Percentiles rank a stretch among this genome's conserved stretches.
Evolutionary conservation across 2,329 filamentous ascomycete species (phyloP).

Genomic region (Cladophialophora immunda): DNA sequence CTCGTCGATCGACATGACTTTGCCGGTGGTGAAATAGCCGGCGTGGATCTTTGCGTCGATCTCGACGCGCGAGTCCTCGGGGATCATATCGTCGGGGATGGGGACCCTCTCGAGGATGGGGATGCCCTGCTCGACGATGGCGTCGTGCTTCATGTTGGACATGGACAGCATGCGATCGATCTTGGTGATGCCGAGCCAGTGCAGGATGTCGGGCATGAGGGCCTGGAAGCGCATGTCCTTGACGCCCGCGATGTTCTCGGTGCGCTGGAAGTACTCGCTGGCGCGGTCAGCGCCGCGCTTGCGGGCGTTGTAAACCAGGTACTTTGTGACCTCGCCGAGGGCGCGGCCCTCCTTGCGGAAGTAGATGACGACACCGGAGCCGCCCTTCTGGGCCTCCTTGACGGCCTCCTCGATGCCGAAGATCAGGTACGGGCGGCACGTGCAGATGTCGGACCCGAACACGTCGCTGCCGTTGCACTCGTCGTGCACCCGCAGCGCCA

Average conservation of each 20-base stretch:
- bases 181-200: constrained; percentile 98
- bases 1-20: constrained; percentile 87
- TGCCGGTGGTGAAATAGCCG: constrained; percentile 85
- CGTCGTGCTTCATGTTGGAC: constrained; percentile 76
- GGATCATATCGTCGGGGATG: constrained; percentile 92
- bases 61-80: constrained; percentile 93
- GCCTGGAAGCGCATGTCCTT: constrained; percentile 98
- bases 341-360: constrained; percentile 98
- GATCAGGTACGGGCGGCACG: constrained; percentile 88
- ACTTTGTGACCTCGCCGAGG: constrained; percentile 92
- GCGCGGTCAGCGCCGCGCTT: constrained; percentile 62
- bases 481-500: constrained; percentile 86
- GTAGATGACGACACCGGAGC: constrained; percentile 95
- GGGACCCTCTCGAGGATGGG: constrained; percentile 90
- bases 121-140: constrained; percentile 61
- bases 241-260: constrained; percentile 97
- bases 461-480: constrained; percentile 97
- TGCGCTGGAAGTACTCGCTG: constrained; percentile 94
- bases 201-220: constrained; percentile 95
- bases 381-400: constrained; percentile 93
- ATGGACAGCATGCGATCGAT: constrained; percentile 99
- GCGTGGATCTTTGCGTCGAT: constrained; percentile 99
- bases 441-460: constrained; percentile 97
- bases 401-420: constrained; percentile 98
- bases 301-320: constrained; percentile 70